Base-by-base conservation (phyloP, 192 early-diverging fungal species). In the Lobosporangium transversale region DNA sequence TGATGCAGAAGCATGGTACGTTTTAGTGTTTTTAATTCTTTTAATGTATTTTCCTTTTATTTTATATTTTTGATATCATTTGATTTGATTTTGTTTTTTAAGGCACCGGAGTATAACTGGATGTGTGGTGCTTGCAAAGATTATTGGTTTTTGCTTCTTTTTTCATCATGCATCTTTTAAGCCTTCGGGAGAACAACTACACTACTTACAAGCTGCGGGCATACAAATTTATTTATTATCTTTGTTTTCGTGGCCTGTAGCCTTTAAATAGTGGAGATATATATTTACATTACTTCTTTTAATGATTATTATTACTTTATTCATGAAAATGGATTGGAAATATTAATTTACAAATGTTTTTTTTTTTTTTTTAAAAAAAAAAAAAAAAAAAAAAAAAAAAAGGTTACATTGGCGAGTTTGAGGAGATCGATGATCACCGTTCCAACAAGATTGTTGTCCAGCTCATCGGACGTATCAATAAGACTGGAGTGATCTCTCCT, bases 371-470 rank as follows among this genome's bases (percentile, higher is more conserved):
- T 15, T 42, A 12, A 12, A 12, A 42, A 42, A 12, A 42, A 12
- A 42, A 12, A 12, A 17, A 26, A 7, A 31, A 10, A 3, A 14
- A 58, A 44, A 30, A 30, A 35, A 37, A 49, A 17, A 65, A 54
- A 94, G 93, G 95, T 65, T 99, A 99, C 89, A 97, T 99, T 86
- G 96, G 96, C 78, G 97, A 97, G 85, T 97, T 99, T 69, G 97
- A 99, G 85, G 93, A 94, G 83, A 90, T 99, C 68, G 95, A 99
- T 84, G 96, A 99, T 84, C 95, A 97, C 87, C 95, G 96, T 67
- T 91, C 93, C 68, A 95, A 94, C 83, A 97, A 97, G 93, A 95
- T 99, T 66, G 94, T 99, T 47, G 90, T 99, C 78, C 97, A 99
- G 86, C 93, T 99, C 63, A 95, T 92, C 70, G 96, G 97, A 71